Evolutionary conservation across 148 eudicot species (phyloP), one percentile per base, ranked within the genome.

Genomic region (Rhododendron henanense): DNA sequence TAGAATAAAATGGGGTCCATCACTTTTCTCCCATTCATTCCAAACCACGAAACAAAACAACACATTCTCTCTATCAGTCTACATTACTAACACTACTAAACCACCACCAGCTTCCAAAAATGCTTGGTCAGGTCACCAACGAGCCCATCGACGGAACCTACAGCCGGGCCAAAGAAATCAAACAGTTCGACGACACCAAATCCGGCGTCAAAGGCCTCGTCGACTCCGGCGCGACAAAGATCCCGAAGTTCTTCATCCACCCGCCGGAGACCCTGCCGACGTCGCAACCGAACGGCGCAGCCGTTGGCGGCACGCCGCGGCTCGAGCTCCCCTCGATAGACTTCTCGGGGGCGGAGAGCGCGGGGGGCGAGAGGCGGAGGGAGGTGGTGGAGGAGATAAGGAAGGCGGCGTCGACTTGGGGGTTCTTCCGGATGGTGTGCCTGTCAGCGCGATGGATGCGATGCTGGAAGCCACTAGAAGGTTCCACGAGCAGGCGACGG

Each of bases 151-250:
- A 69, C 10, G 45, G 25, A 13, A 19, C 19, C 53, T 89, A 93
- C 23, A 88, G 91, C 69, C 84, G 89, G 77, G 90, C 89, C 5
- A 87, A 87, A 89, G 90, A 89, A 85, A 87, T 90, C 45, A 86
- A 50, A 85, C 88, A 75, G 69, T 92, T 89, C 69, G 92, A 90
- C 13, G 86, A 83, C 15, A 85, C 93, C 5, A 92, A 88, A 87
- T 89, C 92, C 44, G 94, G 96, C 18, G 92, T 92, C 2, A 93
- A 93, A 75, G 96, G 94, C 39, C 90, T 93, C 1, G 82, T 88
- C 1, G 96, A 93, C 85, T 82, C 93, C 0, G 94, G 96, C 2
- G 81, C 86, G 7, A 39, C 78, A 5, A 90, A 84, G 39, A 77
- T 92, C 65, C 96, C 96, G 1, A 88, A 81, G 1, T 85, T 92